Evolutionary conservation across 108 stramenopile species (phyloP), one percentile per base, ranked within the genome.

Genomic region (Skeletonema costatum): DNA sequence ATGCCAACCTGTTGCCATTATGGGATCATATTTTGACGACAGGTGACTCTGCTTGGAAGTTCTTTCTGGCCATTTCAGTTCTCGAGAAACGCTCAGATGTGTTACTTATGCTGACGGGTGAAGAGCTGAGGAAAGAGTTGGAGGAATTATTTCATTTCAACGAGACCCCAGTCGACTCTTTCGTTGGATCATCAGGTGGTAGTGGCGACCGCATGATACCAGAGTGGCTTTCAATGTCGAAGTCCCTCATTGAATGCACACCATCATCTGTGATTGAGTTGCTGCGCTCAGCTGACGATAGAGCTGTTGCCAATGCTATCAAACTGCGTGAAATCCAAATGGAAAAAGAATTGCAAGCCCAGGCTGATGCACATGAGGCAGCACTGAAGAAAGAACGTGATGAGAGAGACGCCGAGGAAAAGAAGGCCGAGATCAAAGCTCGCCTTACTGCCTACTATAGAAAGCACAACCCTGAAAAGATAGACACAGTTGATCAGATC

Each of bases 361-460:
- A 86, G 73, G 66, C 87, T 35, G 87, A 89, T 64, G 92, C 88
- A 17, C 83, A 93, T 39, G 82, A 85, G 68, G 83, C 66, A 60
- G 89, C 88, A 35, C 73, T 85, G 63, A 89, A 88, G 31, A 80
- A 79, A 46, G 88, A 89, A 68, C 81, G 77, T 30, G 88, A 92
- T 42, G 70, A 74, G 25, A 87, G 89, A 39, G 75, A 84, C 4
- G 85, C 87, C 6, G 89, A 91, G 75, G 88, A 85, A 10, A 80
- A 91, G 31, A 41, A 72, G 53, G 87, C 88, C 19, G 68, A 91
- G 63, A 90, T 80, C 13, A 85, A 89, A 62, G 91, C 90, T 41
- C 77, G 91, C 16, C 81, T 96, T 21, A 89, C 87, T 21, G 89
- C 91, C 7, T 96, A 90, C 71, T 96, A 96, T 62, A 84, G 90